Evolutionary conservation across 805 yeast species (phyloP).

Genomic region (Wickerhamiella cacticola): DNA sequence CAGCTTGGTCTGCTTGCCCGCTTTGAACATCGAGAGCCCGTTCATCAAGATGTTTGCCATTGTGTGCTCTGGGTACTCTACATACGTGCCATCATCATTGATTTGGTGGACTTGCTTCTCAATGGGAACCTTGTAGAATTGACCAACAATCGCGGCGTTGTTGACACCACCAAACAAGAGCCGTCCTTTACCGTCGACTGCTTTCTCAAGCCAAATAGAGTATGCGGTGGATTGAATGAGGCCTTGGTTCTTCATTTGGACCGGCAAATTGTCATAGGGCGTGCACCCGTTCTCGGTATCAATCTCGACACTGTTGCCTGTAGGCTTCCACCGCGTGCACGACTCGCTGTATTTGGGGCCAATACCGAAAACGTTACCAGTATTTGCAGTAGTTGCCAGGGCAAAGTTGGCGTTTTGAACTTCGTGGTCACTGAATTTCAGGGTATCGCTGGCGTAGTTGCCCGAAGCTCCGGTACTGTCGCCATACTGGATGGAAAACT

Average conservation of each 20-base stretch:
- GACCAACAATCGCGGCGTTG: neutral
- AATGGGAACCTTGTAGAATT: neutral
- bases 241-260: neutral
- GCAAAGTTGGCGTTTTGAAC: constrained; percentile 42
- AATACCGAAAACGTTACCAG: constrained; percentile 38
- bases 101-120: neutral
- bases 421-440: constrained; percentile 37
- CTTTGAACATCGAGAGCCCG: neutral
- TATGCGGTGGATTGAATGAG: neutral
- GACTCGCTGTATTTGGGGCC: constrained; percentile 28
- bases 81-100: neutral
- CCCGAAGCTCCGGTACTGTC: constrained; percentile 34
- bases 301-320: neutral
- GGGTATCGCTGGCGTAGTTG: constrained; percentile 47
- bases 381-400: constrained; percentile 50
- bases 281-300: constrained; percentile 2
- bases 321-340: constrained; percentile 12
- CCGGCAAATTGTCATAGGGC: constrained; percentile 9
- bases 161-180: constrained; percentile 8
- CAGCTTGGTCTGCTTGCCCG: neutral
- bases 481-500: constrained; percentile 9
- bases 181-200: neutral
- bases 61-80: constrained; percentile 3
- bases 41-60: neutral
- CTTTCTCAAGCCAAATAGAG: constrained; percentile 5